These are phyloP conservation scores for Coemansia brasiliensis DNA, from an alignment of 192 early-diverging fungal genomes.

Conservation along the genomic window DNA sequence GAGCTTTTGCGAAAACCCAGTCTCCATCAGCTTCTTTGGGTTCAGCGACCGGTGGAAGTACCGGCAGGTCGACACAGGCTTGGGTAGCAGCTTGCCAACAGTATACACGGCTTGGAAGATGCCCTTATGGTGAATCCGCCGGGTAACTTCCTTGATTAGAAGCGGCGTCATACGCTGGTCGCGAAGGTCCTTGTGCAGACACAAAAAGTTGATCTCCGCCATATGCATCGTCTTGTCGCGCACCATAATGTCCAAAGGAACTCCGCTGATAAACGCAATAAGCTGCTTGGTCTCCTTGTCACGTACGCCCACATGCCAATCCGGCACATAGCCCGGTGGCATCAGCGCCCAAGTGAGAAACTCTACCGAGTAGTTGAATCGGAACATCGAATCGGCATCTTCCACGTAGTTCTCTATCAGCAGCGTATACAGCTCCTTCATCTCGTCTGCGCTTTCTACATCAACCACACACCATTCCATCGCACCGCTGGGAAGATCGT, in stretches of 20 bases:
- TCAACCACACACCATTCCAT: constrained; percentile 90
- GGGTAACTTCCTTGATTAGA: constrained; percentile 96
- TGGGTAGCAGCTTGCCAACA: constrained; percentile 87
- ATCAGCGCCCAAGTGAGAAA: constrained; percentile 95
- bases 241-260: constrained; percentile 80
- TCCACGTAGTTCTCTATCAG: constrained; percentile 96
- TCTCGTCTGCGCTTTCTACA: constrained; percentile 67
- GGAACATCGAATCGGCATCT: constrained; percentile 92
- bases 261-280: constrained; percentile 94
- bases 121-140: constrained; percentile 84
- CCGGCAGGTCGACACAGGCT: constrained; percentile 75
- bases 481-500: constrained; percentile 73
- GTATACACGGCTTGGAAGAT: constrained; percentile 99
- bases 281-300: constrained; percentile 68
- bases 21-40: constrained; percentile 92
- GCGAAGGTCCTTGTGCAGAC: constrained; percentile 93
- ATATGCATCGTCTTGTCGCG: constrained; percentile 64
- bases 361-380: constrained; percentile 92
- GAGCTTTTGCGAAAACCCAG: constrained; percentile 83
- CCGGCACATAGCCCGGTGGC: constrained; percentile 85
- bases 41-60: constrained; percentile 96
- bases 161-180: constrained; percentile 93
- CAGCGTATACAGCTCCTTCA: constrained; percentile 87
- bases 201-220: constrained; percentile 98
- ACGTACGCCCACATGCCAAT: constrained; percentile 94